phyloP scores from a whole-genome alignment of 1,284 basidiomycete genomes.

The Dichomitus squalens region DNA sequence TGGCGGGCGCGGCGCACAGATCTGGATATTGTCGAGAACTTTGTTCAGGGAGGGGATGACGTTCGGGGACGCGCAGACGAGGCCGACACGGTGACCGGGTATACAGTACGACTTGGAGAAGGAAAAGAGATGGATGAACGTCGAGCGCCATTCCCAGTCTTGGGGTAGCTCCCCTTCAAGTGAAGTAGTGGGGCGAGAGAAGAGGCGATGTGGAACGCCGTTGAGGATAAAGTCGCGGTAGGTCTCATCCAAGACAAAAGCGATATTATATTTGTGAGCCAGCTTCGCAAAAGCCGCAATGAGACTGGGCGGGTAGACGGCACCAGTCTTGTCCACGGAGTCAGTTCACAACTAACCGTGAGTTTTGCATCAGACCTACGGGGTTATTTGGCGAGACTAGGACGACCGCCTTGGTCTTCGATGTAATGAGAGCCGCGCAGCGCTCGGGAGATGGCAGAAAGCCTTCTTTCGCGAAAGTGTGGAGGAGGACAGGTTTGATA shows the following conservation, averaged over 20 bases:
- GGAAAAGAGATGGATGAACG: conserved; percentile 75
- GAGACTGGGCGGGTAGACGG: conserved; percentile 64
- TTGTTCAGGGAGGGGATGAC: conserved; percentile 61
- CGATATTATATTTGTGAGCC: conserved; percentile 58
- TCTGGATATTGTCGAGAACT: conserved; percentile 71
- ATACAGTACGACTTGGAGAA: conserved; percentile 86
- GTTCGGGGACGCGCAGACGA: conserved; percentile 65
- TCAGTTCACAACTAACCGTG: neutral
- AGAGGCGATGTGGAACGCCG: conserved; percentile 58
- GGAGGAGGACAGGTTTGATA: conserved; percentile 64
- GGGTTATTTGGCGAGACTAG: conserved; percentile 81
- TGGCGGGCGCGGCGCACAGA: conserved; percentile 74
- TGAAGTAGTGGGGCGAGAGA: conserved; percentile 27
- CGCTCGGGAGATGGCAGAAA: conserved; percentile 62
- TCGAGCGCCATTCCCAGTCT: conserved; percentile 58
- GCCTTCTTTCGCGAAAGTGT: conserved; percentile 53
- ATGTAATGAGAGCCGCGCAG: conserved; percentile 54
- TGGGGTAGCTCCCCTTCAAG: conserved; percentile 3
- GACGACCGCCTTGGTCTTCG: conserved; percentile 69
- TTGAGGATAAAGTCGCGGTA: conserved; percentile 82
- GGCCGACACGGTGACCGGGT: conserved; percentile 84
- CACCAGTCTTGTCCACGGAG: conserved; percentile 63
- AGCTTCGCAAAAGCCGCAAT: conserved; percentile 69
- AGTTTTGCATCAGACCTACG: conserved; percentile 40
- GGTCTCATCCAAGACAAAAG: conserved; percentile 88